Conservation (phyloP, 257 asterid genomes). For the Salvia miltiorrhiza region DNA sequence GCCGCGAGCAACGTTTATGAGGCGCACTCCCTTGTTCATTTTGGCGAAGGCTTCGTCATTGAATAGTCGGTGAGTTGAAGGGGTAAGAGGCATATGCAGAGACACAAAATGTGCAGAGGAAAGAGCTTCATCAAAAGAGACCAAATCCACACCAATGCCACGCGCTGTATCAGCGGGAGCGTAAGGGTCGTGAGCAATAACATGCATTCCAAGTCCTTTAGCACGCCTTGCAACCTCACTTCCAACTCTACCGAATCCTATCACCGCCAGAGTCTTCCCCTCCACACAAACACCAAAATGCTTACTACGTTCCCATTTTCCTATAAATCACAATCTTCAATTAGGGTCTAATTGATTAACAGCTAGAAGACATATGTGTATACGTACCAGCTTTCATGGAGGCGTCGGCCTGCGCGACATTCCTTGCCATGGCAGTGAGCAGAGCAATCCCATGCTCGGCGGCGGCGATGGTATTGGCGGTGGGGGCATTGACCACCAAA, state of each 20-base stretch:
- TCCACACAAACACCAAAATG: constrained; percentile 71
- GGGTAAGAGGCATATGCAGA: constrained; percentile 96
- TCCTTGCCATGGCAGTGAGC: constrained; percentile 74
- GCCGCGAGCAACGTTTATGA: constrained; percentile 77
- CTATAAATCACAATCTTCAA: too few species aligned
- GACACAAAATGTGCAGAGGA: constrained; percentile 76
- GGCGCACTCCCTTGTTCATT: constrained; percentile 87
- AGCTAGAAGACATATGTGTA: too few species aligned
- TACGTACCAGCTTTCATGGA: constrained; percentile 76
- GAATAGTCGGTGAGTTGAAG: constrained; percentile 61
- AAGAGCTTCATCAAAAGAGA: constrained; percentile 77
- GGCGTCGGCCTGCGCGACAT: constrained; percentile 83
- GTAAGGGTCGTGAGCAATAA: constrained; percentile 89
- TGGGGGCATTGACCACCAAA: constrained; percentile 83
- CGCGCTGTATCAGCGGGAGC: constrained; percentile 94
- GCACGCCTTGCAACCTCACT: constrained; percentile 77
- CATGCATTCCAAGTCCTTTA: constrained; percentile 90
- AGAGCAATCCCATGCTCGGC: constrained; percentile 87
- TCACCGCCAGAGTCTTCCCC: constrained; percentile 80
- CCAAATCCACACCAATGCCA: constrained; percentile 80
- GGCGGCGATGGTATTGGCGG: constrained; percentile 89
- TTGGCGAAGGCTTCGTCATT: constrained; percentile 75
- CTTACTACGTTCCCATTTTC: constrained; percentile 69
- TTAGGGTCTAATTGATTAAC: too few species aligned
- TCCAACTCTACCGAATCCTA: constrained; percentile 96